Evolutionary conservation across 352 stramenopile genomes (phyloP).

Genomic region (Globisporangium orthogonon): DNA sequence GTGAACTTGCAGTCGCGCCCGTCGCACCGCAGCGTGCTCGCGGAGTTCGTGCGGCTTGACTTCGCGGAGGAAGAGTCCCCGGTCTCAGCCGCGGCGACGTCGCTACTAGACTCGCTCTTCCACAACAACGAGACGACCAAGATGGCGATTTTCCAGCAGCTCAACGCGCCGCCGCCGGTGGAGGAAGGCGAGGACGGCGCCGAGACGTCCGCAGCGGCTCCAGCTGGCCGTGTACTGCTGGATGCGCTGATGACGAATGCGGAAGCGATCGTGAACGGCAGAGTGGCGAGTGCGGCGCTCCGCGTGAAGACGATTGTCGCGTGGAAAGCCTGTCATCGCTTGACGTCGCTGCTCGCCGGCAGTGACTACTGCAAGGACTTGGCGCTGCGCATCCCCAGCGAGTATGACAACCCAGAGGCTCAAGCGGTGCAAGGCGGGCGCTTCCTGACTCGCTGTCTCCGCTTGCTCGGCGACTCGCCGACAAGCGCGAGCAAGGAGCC

Average conservation of each 20-base stretch:
- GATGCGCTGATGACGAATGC: constrained; percentile 46
- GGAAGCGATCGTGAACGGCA: constrained; percentile 27
- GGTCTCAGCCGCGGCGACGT: constrained; percentile 46
- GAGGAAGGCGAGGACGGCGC: constrained; percentile 11
- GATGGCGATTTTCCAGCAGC: constrained; percentile 69
- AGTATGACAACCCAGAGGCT: constrained; percentile 36
- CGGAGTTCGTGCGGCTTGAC: constrained; percentile 53
- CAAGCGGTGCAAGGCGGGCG: constrained; percentile 46
- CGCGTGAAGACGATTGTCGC: not conserved
- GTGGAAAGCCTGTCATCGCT: constrained; percentile 69
- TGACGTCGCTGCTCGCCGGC: constrained; percentile 33
- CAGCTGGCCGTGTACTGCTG: constrained; percentile 42
- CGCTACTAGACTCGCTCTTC: constrained; percentile 55
- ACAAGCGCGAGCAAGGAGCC: constrained; percentile 1
- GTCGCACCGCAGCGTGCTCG: constrained; percentile 40
- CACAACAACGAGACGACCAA: constrained; percentile 51
- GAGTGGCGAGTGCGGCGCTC: constrained; percentile 2
- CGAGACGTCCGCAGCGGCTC: constrained; percentile 10
- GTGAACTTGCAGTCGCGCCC: constrained; percentile 45
- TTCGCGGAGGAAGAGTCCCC: constrained; percentile 52
- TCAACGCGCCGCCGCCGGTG: constrained; percentile 36
- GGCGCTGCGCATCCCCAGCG: constrained; percentile 49
- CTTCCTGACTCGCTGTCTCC: constrained; percentile 58
- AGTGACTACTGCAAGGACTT: constrained; percentile 66
- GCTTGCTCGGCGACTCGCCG: constrained; percentile 19